These are phyloP conservation scores for Colletotrichum camelliae DNA, from an alignment of 2,329 filamentous ascomycete species.

Conservation along the genomic window DNA sequence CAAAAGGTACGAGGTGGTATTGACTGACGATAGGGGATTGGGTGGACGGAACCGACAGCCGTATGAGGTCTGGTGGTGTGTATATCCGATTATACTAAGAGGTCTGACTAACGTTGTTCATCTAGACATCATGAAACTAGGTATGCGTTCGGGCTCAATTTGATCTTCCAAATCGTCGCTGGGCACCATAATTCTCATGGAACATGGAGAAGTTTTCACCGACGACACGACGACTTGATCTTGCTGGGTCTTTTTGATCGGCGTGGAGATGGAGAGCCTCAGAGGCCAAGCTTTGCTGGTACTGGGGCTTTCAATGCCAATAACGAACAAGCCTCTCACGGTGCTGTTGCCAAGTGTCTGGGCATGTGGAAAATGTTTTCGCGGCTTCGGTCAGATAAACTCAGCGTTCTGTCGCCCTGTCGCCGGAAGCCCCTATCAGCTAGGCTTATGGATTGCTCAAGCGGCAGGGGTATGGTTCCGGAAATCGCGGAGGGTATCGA, in stretches of 20 bases:
- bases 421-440: background rate
- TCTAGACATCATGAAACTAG: background rate
- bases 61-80: background rate
- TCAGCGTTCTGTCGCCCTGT: background rate
- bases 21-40: background rate
- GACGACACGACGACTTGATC: background rate
- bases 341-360: background rate
- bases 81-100: background rate
- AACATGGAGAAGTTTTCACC: background rate
- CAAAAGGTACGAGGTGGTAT: background rate
- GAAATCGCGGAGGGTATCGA: background rate
- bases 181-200: background rate
- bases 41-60: background rate
- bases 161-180: background rate
- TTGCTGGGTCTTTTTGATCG: background rate
- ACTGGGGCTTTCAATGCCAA: background rate
- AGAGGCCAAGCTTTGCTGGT: background rate
- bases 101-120: background rate
- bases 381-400: background rate
- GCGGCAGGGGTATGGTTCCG: background rate
- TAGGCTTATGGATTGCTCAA: background rate
- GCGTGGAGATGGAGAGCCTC: background rate
- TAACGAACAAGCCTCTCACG: background rate
- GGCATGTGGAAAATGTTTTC: background rate
- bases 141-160: background rate